phyloP scores from a whole-genome alignment of 176 grass and related monocot genomes.

The Musa schizocarpa region DNA sequence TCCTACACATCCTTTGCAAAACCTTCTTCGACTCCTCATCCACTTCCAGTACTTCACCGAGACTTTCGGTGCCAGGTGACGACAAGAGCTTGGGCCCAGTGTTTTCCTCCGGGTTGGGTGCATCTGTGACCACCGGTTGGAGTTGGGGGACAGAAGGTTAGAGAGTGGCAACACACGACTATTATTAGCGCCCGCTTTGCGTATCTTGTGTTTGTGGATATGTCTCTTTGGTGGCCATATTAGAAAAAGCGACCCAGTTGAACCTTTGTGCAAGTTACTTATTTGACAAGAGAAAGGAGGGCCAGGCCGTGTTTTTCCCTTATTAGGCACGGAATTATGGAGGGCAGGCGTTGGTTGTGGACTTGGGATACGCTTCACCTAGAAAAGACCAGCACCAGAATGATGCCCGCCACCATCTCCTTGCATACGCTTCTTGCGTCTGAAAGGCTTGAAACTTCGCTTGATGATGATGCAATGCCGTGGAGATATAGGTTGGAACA shows the following conservation, averaged over 20 bases:
- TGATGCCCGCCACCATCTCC: not conserved
- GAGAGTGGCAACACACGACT: not conserved
- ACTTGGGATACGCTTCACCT: not conserved
- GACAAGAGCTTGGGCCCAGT: no score
- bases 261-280: not conserved
- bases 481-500: no score
- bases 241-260: not conserved
- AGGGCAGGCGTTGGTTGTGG: not conserved
- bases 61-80: no score
- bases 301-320: not conserved
- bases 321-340: conserved; percentile 1
- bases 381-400: not conserved
- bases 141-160: not conserved
- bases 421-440: no score
- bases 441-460: no score
- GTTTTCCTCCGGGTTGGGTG: no score
- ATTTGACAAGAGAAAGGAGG: not conserved
- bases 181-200: not conserved
- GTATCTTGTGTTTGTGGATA: not conserved
- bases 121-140: no score
- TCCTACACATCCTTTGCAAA: not conserved
- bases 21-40: not conserved
- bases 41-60: not conserved
- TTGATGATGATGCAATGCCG: no score
- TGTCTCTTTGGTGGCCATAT: not conserved